Percentiles rank a stretch among this genome's conserved stretches.
Evolutionary conservation across 352 stramenopile species (phyloP).

Genomic region (Phytophthora capsici): DNA sequence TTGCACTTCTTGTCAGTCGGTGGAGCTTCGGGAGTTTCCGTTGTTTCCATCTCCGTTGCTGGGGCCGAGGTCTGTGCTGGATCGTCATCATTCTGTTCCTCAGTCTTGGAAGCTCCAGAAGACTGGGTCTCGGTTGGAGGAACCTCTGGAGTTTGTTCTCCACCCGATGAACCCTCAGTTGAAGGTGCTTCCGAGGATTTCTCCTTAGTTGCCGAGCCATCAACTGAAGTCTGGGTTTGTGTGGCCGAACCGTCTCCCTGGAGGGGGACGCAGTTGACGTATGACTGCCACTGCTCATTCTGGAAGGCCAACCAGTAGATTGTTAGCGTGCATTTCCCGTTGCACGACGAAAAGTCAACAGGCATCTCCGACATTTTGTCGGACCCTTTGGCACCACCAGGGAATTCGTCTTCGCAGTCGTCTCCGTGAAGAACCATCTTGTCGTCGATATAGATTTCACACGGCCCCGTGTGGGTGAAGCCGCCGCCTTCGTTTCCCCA

Average conservation of each 20-base stretch:
- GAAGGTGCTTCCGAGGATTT: neutral
- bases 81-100: neutral
- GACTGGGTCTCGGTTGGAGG: neutral
- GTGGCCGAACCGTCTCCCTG: slow-evolving; percentile 17
- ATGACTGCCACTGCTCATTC: slow-evolving; percentile 47
- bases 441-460: slow-evolving; percentile 55
- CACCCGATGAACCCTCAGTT: neutral
- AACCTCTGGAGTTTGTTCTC: neutral
- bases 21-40: neutral
- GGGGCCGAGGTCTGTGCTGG: neutral
- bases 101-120: neutral
- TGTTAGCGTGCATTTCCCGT: slow-evolving; percentile 40
- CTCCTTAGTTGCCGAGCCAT: neutral
- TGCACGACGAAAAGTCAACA: slow-evolving; percentile 50
- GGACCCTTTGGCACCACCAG: slow-evolving; percentile 20
- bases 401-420: slow-evolving; percentile 45
- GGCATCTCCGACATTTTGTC: slow-evolving; percentile 34
- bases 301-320: slow-evolving; percentile 63
- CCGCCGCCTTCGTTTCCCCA: slow-evolving; percentile 36
- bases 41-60: neutral
- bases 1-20: slow-evolving; percentile 22
- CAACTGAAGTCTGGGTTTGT: slow-evolving; percentile 14
- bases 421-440: slow-evolving; percentile 43
- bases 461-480: slow-evolving; percentile 46
- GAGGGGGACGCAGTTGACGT: slow-evolving; percentile 39